phyloP scores from a whole-genome alignment of 2,329 filamentous ascomycete species.

The Stemphylium beticola region DNA sequence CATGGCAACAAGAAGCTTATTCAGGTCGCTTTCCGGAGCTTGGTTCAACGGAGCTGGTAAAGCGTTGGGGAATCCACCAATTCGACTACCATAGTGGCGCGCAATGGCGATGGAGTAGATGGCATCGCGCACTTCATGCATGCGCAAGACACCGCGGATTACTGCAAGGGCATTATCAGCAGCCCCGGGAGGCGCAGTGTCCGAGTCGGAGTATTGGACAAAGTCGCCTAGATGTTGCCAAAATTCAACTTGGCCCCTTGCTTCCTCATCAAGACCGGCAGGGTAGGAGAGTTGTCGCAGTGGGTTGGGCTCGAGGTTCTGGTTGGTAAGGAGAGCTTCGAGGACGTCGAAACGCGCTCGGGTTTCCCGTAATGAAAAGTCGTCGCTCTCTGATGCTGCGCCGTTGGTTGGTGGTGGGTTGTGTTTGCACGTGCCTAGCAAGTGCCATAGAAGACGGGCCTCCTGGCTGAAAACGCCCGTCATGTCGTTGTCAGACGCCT shows the following conservation, averaged over 20 bases:
- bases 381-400: slow-evolving; percentile 53
- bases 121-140: slow-evolving; percentile 85
- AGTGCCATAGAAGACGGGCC: slow-evolving; percentile 65
- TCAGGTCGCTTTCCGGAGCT: slow-evolving; percentile 45
- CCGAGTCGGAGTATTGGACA: slow-evolving; percentile 68
- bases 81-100: slow-evolving; percentile 72
- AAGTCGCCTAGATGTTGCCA: slow-evolving; percentile 81
- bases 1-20: slow-evolving; percentile 57
- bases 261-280: slow-evolving; percentile 49
- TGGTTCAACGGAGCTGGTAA: slow-evolving; percentile 37
- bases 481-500: slow-evolving; percentile 36
- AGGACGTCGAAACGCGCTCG: slow-evolving; percentile 74
- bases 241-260: slow-evolving; percentile 70
- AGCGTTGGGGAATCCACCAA: slow-evolving; percentile 53
- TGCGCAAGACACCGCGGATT: slow-evolving; percentile 75
- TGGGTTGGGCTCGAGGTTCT: slow-evolving; percentile 66
- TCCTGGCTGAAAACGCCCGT: slow-evolving; percentile 59
- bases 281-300: slow-evolving; percentile 59
- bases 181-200: slow-evolving; percentile 61
- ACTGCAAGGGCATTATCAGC: slow-evolving; percentile 70
- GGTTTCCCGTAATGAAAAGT: slow-evolving; percentile 68
- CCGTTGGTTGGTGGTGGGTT: slow-evolving; percentile 44
- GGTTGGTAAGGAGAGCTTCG: slow-evolving; percentile 77
- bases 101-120: slow-evolving; percentile 87
- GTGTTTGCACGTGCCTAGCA: slow-evolving; percentile 61